These are phyloP conservation scores for Sanghuangporus sanghuang DNA, from an alignment of 1,284 basidiomycete genomes.

Conservation along the genomic window DNA sequence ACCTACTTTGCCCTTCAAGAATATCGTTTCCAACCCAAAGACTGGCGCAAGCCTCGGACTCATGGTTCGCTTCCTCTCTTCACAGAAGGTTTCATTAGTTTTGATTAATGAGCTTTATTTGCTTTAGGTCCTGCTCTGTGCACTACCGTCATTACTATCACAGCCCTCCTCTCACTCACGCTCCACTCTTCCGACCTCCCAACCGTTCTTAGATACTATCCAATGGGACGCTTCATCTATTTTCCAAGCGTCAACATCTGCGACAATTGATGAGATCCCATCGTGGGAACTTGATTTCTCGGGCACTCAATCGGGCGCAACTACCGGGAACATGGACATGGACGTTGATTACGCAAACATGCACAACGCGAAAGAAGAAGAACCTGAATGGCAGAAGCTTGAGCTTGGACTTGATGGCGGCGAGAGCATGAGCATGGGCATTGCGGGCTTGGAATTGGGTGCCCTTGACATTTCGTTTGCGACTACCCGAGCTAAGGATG, in stretches of 20 bases:
- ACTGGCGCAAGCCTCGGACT: conserved; percentile 61
- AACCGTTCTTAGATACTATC: conserved; percentile 26
- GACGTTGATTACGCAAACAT: conserved; percentile 34
- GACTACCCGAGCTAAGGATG: conserved; percentile 52
- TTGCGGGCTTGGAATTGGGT: conserved; percentile 33
- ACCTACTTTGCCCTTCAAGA: background rate
- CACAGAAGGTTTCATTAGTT: conserved; percentile 8
- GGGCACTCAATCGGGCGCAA: conserved; percentile 30
- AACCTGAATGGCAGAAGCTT: conserved; percentile 35
- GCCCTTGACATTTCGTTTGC: conserved; percentile 71
- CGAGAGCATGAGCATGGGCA: background rate
- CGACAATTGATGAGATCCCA: background rate
- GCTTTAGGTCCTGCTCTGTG: conserved; percentile 60
- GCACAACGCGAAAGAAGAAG: background rate
- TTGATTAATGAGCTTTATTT: conserved; percentile 18
- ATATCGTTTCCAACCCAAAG: conserved; percentile 27
- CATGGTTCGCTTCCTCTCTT: conserved; percentile 47
- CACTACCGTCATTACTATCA: conserved; percentile 68
- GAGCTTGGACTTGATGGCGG: conserved; percentile 43
- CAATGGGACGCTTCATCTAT: conserved; percentile 22
- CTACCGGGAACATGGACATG: conserved; percentile 42
- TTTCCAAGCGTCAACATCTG: conserved; percentile 30
- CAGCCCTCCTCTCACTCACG: conserved; percentile 31
- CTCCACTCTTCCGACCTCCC: conserved; percentile 41
- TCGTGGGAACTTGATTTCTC: conserved; percentile 51